Evolutionary conservation across 2,329 filamentous ascomycete genomes (phyloP), one percentile per base, ranked within the genome.

Genomic region (Penicillium sumatraense): DNA sequence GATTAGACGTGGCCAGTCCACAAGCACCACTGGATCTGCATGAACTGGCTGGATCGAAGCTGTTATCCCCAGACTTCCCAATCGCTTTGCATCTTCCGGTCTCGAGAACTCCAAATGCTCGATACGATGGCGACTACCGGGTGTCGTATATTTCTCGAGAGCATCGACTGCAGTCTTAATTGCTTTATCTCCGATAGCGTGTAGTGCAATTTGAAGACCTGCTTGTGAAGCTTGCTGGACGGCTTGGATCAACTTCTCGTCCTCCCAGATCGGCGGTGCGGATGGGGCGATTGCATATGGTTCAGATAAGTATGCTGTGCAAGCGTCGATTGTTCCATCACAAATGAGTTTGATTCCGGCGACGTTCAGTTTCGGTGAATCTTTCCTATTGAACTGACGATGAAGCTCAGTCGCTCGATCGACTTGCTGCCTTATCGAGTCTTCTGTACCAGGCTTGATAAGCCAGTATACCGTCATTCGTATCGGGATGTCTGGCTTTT

Each of bases 81-180:
- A 70, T 8, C 79, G 65, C 45, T 66, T 71, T 2, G 78, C 79
- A 57, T 81, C 79, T 51, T 75, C 72, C 0, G 76, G 73, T 0
- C 76, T 70, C 0, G 78, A 79, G 36, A 82, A 70, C 60, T 82
- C 80, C 9, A 82, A 69, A 64, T 82, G 80, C 63, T 82, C 80
- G 55, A 82, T 81, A 20, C 80, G 75, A 57, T 81, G 80, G 3
- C 79, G 13, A 16, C 33, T 14, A 16, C 14, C 14, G 16, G 33
- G 33, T 16, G 9, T 36, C 3, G 9, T 36, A 18, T 69, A 68
- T 29, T 53, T 53, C 9, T 47, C 62, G 13, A 72, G 16, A 5
- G 8, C 14, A 31, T 81, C 73, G 56, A 82, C 76, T 7, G 78
- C 77, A 26, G 74, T 72, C 18, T 70, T 69, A 8, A 81, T 75